phyloP scores from a whole-genome alignment of 2,329 filamentous ascomycete genomes.

The Diaporthe vaccinii region DNA sequence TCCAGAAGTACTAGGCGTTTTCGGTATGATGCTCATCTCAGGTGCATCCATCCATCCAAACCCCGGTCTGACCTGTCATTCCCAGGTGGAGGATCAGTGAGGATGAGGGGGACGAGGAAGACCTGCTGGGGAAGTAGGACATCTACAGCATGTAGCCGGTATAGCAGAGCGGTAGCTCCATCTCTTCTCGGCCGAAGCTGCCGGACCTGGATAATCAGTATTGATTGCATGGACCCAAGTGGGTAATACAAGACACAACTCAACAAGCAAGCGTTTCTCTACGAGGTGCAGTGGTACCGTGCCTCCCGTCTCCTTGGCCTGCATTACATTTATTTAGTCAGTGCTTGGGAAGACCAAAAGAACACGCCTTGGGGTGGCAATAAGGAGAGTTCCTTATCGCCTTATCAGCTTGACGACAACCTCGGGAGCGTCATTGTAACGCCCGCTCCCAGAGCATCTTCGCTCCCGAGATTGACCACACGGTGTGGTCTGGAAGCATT shows the following conservation, averaged over 20 bases:
- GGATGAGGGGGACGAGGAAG: background rate
- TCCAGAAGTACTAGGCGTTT: constrained; percentile 13
- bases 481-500: background rate
- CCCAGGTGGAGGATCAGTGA: background rate
- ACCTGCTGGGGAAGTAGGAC: background rate
- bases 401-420: constrained; percentile 34
- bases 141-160: background rate
- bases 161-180: background rate
- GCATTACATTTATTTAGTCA: background rate
- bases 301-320: no score
- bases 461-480: background rate
- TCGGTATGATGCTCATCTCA: constrained; percentile 21
- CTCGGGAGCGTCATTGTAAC: constrained; percentile 36
- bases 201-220: background rate
- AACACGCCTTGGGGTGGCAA: constrained; percentile 7
- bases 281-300: background rate
- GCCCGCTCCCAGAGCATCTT: background rate
- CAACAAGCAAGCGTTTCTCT: background rate
- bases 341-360: background rate
- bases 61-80: constrained; percentile 1
- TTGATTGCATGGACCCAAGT: background rate
- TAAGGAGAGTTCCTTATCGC: background rate
- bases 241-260: constrained; percentile 13
- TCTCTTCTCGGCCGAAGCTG: constrained; percentile 24
- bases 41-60: background rate